Evolutionary conservation across 1,139 yeast genomes (phyloP).

Genomic region (Geotrichum bryndzae): DNA sequence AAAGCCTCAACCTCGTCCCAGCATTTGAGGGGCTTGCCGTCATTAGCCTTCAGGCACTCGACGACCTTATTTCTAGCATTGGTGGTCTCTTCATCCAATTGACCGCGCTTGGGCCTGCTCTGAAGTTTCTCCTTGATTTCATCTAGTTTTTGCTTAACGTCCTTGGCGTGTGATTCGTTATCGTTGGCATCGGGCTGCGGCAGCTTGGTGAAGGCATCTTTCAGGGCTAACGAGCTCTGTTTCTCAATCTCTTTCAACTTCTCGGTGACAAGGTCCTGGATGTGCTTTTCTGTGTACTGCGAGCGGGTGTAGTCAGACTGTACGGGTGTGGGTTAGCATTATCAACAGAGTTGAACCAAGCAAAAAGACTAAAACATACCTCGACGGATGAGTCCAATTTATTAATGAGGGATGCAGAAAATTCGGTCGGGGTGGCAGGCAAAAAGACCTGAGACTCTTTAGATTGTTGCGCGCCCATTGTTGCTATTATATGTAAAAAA

Average conservation of each 20-base stretch:
- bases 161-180: slow-evolving; percentile 33
- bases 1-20: slow-evolving; percentile 79
- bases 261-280: slow-evolving; percentile 68
- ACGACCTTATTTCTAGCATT: slow-evolving; percentile 54
- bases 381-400: slow-evolving; percentile 70
- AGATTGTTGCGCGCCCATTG: slow-evolving; percentile 19
- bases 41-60: slow-evolving; percentile 61
- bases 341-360: neutral
- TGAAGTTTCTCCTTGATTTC: slow-evolving; percentile 39
- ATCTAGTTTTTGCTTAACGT: slow-evolving; percentile 40
- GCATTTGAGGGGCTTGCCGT: slow-evolving; percentile 75
- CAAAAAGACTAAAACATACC: slow-evolving; percentile 33
- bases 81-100: slow-evolving; percentile 37
- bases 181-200: slow-evolving; percentile 32
- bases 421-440: slow-evolving; percentile 71
- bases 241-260: slow-evolving; percentile 59
- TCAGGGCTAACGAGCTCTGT: slow-evolving; percentile 52
- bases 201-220: slow-evolving; percentile 35
- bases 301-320: slow-evolving; percentile 77
- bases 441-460: slow-evolving; percentile 29
- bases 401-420: slow-evolving; percentile 59
- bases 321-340: neutral
- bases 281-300: slow-evolving; percentile 69
- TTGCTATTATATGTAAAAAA: neutral
- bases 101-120: slow-evolving; percentile 35